phyloP scores from a whole-genome alignment of 2,329 filamentous ascomycete species.

The Fusarium mexicanum region DNA sequence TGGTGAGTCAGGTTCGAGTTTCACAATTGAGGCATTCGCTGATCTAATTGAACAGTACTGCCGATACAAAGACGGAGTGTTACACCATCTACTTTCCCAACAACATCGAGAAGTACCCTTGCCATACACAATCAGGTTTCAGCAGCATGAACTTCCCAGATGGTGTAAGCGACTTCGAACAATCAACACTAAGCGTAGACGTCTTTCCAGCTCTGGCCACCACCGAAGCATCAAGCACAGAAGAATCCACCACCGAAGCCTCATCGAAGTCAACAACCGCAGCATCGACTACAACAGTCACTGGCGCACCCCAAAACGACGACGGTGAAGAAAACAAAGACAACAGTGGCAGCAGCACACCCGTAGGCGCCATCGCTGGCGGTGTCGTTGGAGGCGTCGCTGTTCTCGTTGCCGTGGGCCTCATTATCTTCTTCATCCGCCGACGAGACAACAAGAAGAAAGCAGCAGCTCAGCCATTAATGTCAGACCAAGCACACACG shows the following conservation, averaged over 20 bases:
- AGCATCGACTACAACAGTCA: background rate
- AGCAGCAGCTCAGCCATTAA: conserved; percentile 1
- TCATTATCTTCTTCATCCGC: conserved; percentile 21
- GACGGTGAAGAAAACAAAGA: background rate
- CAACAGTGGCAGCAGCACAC: background rate
- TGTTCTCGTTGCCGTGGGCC: conserved; percentile 2
- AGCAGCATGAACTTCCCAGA: conserved; percentile 17
- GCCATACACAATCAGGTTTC: conserved; percentile 5
- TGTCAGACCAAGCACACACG: conserved; percentile 1
- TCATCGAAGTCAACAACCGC: background rate
- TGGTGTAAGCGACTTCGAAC: background rate
- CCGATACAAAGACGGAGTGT: background rate
- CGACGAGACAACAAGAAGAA: conserved; percentile 24
- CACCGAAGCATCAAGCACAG: background rate
- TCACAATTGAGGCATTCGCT: background rate
- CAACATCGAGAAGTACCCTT: conserved; percentile 9
- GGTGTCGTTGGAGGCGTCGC: conserved; percentile 29
- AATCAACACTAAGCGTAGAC: background rate
- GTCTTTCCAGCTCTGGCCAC: conserved; percentile 7
- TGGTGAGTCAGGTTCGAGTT: background rate
- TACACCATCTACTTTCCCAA: conserved; percentile 21
- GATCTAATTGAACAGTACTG: conserved; percentile 6
- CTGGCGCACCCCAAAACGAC: background rate
- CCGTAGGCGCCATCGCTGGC: conserved; percentile 22
- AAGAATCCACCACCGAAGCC: background rate